These are phyloP conservation scores for Tolypocladium tundrense DNA, from an alignment of 2,329 filamentous ascomycete species.

Conservation along the genomic window DNA sequence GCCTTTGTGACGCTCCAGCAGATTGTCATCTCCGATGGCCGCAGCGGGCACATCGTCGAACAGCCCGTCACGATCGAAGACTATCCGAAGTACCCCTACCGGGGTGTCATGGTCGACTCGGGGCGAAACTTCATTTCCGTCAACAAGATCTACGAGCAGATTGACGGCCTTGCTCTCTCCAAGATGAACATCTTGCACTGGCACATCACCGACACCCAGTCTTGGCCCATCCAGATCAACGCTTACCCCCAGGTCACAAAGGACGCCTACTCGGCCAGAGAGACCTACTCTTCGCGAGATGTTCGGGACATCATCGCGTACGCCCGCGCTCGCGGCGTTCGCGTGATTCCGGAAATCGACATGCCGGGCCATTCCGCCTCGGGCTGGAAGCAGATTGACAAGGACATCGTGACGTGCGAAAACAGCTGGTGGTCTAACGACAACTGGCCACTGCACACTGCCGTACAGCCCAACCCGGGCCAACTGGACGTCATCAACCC, in stretches of 20 bases:
- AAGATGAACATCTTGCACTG: constrained; percentile 49
- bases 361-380: constrained; percentile 46
- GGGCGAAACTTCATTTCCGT: constrained; percentile 43
- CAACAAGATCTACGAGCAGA: constrained; percentile 40
- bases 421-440: constrained; percentile 54
- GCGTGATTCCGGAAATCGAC: constrained; percentile 45
- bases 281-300: constrained; percentile 32
- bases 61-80: constrained; percentile 41
- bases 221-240: constrained; percentile 41
- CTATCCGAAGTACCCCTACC: constrained; percentile 39
- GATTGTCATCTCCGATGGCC: constrained; percentile 36
- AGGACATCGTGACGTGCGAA: constrained; percentile 40
- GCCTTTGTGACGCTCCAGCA: constrained; percentile 49
- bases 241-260: constrained; percentile 40
- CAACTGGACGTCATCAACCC: constrained; percentile 45
- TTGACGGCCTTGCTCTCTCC: constrained; percentile 42
- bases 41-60: constrained; percentile 35
- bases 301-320: constrained; percentile 35
- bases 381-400: constrained; percentile 43
- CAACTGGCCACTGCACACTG: constrained; percentile 39
- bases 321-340: constrained; percentile 40
- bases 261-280: constrained; percentile 40
- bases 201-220: constrained; percentile 45
- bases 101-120: constrained; percentile 44
- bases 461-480: constrained; percentile 43